Evolutionary conservation across 2,329 filamentous ascomycete species (phyloP).

Genomic region (Immersiporthe knoxdaviesiana): DNA sequence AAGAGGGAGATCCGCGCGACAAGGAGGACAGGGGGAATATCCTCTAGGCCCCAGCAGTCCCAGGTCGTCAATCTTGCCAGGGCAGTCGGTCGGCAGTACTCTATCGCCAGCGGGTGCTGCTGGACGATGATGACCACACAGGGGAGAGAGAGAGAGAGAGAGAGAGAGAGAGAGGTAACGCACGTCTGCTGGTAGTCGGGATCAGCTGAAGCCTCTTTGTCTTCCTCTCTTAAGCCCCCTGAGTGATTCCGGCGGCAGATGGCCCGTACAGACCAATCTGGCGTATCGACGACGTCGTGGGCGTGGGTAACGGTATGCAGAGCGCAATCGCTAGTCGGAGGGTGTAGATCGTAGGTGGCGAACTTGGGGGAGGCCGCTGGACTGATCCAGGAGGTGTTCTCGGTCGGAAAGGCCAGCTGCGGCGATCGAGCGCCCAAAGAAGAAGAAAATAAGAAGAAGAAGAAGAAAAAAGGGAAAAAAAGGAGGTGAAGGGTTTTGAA

Average conservation of each 20-base stretch:
- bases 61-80: neutral
- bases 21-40: neutral
- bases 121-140: neutral
- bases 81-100: neutral
- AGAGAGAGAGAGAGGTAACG: conserved; percentile 6
- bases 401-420: conserved; percentile 17
- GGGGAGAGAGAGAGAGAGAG: no score
- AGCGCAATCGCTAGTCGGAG: conserved; percentile 9
- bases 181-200: conserved; percentile 23
- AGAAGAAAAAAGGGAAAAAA: no score
- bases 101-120: neutral
- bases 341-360: conserved; percentile 16
- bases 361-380: conserved; percentile 15
- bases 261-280: conserved; percentile 9
- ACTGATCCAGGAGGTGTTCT: conserved; percentile 21
- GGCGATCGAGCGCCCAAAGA: neutral
- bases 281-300: conserved; percentile 18
- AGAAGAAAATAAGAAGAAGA: no score
- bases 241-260: conserved; percentile 14
- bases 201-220: conserved; percentile 21
- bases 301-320: conserved; percentile 4
- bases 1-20: neutral
- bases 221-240: conserved; percentile 13
- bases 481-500: conserved; percentile 3
- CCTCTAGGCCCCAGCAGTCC: neutral